Evolutionary conservation across 179 eudicot species (phyloP).

Genomic region (Patellifolia procumbens): DNA sequence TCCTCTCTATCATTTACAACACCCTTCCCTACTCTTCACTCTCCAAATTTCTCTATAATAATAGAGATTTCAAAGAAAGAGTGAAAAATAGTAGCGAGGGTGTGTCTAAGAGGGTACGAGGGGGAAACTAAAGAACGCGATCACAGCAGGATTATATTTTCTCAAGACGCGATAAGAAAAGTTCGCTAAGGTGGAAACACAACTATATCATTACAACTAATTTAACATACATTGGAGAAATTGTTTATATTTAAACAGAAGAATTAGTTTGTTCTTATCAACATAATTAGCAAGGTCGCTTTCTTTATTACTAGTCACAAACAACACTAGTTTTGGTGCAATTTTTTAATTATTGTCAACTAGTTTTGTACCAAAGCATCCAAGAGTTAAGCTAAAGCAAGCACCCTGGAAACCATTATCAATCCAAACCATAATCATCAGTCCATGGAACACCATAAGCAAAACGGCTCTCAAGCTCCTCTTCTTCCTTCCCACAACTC

Average conservation of each 20-base stretch:
- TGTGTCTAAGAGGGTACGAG: neutral
- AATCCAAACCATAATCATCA: constrained; percentile 6
- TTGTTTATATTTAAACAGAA: neutral
- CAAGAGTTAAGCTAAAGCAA: neutral
- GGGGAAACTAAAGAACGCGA: neutral
- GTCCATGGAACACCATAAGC: constrained; percentile 23
- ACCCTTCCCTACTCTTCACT: neutral
- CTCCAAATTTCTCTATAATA: too few relatives aligned
- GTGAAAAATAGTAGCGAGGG: neutral
- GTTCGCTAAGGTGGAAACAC: neutral
- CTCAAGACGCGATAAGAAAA: neutral
- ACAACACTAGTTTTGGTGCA: neutral
- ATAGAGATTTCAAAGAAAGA: neutral
- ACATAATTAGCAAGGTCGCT: neutral
- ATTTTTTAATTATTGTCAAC: neutral
- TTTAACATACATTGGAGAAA: neutral
- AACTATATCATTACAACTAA: neutral
- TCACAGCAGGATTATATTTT: neutral
- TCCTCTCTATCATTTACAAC: constrained; percentile 10
- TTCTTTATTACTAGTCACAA: constrained; percentile 7
- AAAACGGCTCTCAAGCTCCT: constrained; percentile 20
- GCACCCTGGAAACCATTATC: constrained; percentile 23
- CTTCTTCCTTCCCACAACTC: constrained; percentile 19
- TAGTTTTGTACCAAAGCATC: too few relatives aligned
- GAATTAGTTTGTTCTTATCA: constrained; percentile 3